phyloP scores from a whole-genome alignment of 2,329 filamentous ascomycete species.

The Cladosporium halotolerans region DNA sequence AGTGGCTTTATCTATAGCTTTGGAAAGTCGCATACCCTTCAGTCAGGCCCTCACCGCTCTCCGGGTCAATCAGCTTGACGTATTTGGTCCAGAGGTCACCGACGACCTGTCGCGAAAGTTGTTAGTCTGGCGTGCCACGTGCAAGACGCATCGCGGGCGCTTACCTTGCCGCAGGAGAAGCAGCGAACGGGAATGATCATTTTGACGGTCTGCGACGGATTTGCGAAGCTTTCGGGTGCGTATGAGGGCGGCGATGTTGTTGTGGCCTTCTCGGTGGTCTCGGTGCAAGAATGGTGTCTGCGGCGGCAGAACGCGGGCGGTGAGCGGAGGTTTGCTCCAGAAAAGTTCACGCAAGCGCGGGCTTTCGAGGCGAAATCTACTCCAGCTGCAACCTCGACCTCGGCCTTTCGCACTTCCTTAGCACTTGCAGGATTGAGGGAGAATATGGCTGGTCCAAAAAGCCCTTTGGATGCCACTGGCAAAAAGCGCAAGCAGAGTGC shows the following conservation, averaged over 20 bases:
- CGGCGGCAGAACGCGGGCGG: not conserved
- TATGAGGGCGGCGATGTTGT: too few relatives aligned
- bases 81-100: constrained; percentile 98
- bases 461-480: constrained; percentile 5
- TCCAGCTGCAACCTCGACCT: too few relatives aligned
- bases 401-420: too few relatives aligned
- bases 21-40: constrained; percentile 27
- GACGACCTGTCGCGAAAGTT: constrained; percentile 61
- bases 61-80: constrained; percentile 76
- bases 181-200: constrained; percentile 99
- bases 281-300: not conserved
- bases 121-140: constrained; percentile 21
- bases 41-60: constrained; percentile 58
- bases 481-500: constrained; percentile 11
- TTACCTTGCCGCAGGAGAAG: constrained; percentile 98
- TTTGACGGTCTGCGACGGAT: constrained; percentile 33
- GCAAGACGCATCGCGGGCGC: constrained; percentile 16
- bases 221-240: too few relatives aligned
- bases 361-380: too few relatives aligned
- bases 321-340: not conserved
- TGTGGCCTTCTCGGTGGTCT: too few relatives aligned
- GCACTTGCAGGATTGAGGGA: not conserved
- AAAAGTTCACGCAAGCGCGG: too few relatives aligned
- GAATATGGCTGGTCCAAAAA: constrained; percentile 4
- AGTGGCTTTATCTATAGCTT: not conserved